A percentile compares a stretch with the other conserved stretches of the same genome.
These are phyloP conservation scores for Cladophialophora bantiana DNA, from an alignment of 2,329 filamentous ascomycete genomes.

Conservation along the genomic window DNA sequence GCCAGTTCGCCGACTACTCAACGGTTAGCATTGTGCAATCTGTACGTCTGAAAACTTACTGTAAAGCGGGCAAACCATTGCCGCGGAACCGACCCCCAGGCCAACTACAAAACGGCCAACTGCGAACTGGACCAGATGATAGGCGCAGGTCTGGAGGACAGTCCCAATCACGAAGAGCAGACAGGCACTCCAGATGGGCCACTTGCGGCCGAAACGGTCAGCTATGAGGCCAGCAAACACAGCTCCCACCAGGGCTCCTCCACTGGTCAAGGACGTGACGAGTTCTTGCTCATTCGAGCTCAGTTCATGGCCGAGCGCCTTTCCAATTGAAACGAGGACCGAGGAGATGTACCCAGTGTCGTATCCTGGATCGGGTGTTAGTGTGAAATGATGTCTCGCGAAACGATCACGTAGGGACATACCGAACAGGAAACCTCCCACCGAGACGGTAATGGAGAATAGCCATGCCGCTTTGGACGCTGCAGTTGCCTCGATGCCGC, in stretches of 20 bases:
- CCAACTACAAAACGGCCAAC: constrained; percentile 55
- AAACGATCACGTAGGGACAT: neutral
- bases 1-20: constrained; percentile 60
- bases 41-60: neutral
- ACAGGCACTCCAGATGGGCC: constrained; percentile 56
- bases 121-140: constrained; percentile 53
- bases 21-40: neutral
- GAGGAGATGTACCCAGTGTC: constrained; percentile 70
- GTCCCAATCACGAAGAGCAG: constrained; percentile 53
- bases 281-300: constrained; percentile 63
- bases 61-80: constrained; percentile 63
- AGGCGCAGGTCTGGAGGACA: constrained; percentile 51
- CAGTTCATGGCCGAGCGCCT: constrained; percentile 50
- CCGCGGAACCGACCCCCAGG: constrained; percentile 58
- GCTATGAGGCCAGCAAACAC: constrained; percentile 62
- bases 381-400: neutral
- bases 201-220: constrained; percentile 57
- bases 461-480: constrained; percentile 60
- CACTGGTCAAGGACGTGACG: constrained; percentile 64
- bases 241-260: constrained; percentile 64
- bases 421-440: constrained; percentile 65
- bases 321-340: constrained; percentile 63
- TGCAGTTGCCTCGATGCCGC: constrained; percentile 48
- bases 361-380: constrained; percentile 50
- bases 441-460: constrained; percentile 63